phyloP scores from a whole-genome alignment of 768 basidiomycete species.

The Psilocybe cubensis region DNA sequence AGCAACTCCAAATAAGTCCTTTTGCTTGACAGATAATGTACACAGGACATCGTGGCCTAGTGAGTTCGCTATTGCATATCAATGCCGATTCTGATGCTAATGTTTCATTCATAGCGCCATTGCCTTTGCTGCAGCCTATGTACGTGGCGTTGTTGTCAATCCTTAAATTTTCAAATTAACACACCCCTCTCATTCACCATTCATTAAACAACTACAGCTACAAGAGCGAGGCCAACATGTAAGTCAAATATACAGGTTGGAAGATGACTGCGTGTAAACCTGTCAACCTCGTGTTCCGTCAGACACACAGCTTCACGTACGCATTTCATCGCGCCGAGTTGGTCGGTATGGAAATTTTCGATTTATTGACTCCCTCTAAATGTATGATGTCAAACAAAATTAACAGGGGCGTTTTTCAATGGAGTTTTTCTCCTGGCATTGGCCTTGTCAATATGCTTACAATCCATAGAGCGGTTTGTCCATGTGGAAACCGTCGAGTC shows the following conservation, averaged over 20 bases:
- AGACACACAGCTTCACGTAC: conserved; percentile 56
- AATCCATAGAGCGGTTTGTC: conserved; percentile 59
- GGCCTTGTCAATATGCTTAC: conserved; percentile 53
- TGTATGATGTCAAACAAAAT: conserved; percentile 3
- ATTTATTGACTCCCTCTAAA: conserved; percentile 4
- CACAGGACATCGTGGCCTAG: conserved; percentile 16
- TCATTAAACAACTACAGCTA: conserved; percentile 30
- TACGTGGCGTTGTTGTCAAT: conserved; percentile 17
- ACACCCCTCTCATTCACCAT: conserved; percentile 5
- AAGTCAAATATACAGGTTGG: background rate
- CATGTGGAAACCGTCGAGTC: conserved; percentile 45
- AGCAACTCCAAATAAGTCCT: background rate
- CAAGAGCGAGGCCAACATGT: conserved; percentile 42
- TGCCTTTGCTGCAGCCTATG: conserved; percentile 49
- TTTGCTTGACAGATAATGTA: background rate
- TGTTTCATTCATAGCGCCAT: conserved; percentile 35
- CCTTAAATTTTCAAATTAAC: conserved; percentile 5
- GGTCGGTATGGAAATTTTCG: conserved; percentile 41
- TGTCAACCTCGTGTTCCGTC: conserved; percentile 4
- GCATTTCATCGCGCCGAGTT: conserved; percentile 61
- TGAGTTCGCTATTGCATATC: background rate
- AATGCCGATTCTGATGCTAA: background rate
- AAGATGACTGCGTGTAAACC: background rate
- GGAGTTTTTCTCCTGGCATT: conserved; percentile 56
- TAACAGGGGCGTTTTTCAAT: conserved; percentile 55